Evolutionary conservation across 495 filamentous ascomycete genomes (phyloP), one percentile per base, ranked within the genome.

Genomic region (Paragyromitra xinjiangensis): DNA sequence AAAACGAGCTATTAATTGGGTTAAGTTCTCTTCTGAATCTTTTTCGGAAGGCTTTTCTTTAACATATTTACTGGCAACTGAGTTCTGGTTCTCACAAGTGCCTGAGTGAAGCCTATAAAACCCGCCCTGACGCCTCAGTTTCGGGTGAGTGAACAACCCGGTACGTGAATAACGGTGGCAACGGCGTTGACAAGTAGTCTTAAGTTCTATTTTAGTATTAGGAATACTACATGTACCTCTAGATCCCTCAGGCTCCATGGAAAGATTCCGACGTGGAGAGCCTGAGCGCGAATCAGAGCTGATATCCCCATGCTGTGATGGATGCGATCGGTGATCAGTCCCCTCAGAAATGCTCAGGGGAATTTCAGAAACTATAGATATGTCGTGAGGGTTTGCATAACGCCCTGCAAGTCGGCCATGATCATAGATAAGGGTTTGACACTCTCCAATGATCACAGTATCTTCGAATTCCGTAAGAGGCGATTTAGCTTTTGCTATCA

Each of bases 381-480:
- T 6, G 19, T 39, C 67, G 44, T 19, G 37, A 9, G 8, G n/a
- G 37, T 44, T 45, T 29, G 1, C 9, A 59, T 69, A 69, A 42
- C 37, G 51, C 14, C 37, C 51, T 29, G 51, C 19, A 14, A 51
- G 45, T 34, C 64, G 14, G 14, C 64, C 14, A 37, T 53, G 44
- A n/a, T 66, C 64, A 59, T 59, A 59, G 51, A 59, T 65, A 19
- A 58, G 51, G 11, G 12, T 59, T 45, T 26, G 37, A 19, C 37
- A 69, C n/a, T 24, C 19, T 37, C 42, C 42, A 29, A 29, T 40
- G 24, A 48, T 39, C 53, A 53, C 16, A 59, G 12, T 8, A 59
- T 59, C 55, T 16, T 34, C 26, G 16, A 59, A 22, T n/a, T 34
- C 16, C 50, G 59, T 22, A 42, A 63, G 22, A 26, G 62, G 42